Percentiles rank a stretch among this genome's conserved stretches.
These are phyloP conservation scores for Furcasterigmium sp. DNA, from an alignment of 2,329 filamentous ascomycete species.

Conservation along the genomic window DNA sequence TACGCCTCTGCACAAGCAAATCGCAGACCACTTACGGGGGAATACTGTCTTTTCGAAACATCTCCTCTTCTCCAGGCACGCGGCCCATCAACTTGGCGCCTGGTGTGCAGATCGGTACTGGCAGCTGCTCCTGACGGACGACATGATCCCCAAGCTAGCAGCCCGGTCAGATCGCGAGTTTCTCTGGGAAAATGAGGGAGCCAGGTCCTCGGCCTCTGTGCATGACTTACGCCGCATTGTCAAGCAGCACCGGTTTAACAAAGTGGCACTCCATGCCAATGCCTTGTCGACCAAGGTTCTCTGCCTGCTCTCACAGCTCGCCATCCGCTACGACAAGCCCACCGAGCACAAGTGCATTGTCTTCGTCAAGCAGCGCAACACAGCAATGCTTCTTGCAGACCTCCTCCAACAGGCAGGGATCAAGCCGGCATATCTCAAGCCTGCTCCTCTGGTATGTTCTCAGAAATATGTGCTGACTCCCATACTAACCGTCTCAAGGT, in stretches of 20 bases:
- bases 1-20: conserved; percentile 57
- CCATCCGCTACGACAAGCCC: conserved; percentile 53
- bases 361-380: conserved; percentile 76
- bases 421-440: conserved; percentile 51
- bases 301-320: conserved; percentile 55
- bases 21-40: conserved; percentile 40
- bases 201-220: conserved; percentile 52
- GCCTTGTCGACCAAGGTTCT: conserved; percentile 70
- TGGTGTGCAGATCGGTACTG: conserved; percentile 87
- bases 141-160: conserved; percentile 56
- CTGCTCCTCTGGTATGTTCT: conserved; percentile 64
- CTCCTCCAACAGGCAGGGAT: conserved; percentile 56
- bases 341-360: conserved; percentile 71
- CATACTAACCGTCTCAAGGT: conserved; percentile 1
- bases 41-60: conserved; percentile 46
- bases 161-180: conserved; percentile 27
- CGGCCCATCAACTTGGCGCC: conserved; percentile 63
- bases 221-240: conserved; percentile 53
- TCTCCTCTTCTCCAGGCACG: conserved; percentile 54
- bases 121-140: conserved; percentile 62
- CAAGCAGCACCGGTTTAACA: conserved; percentile 38
- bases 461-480: conserved; percentile 13
- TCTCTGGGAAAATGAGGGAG: conserved; percentile 11
- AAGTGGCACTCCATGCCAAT: conserved; percentile 20
- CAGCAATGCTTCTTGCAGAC: conserved; percentile 66